Evolutionary conservation across 2,329 filamentous ascomycete species (phyloP).

Genomic region (Reticulascus tulasneorum): DNA sequence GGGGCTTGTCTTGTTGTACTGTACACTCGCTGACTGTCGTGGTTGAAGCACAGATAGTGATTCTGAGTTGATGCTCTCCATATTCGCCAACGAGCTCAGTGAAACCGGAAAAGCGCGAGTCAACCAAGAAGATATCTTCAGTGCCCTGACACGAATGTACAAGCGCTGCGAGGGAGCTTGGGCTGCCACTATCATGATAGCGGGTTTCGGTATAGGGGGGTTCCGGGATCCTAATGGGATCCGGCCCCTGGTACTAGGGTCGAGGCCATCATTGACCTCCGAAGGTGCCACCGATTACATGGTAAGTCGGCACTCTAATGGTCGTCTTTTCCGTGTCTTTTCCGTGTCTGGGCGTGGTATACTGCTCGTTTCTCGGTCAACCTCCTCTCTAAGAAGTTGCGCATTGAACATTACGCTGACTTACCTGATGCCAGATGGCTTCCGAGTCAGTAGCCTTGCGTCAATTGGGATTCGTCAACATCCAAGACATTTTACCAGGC

Average conservation of each 20-base stretch:
- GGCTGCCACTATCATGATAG: conserved; percentile 78
- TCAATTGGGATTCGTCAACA: conserved; percentile 74
- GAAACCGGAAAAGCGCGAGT: conserved; percentile 78
- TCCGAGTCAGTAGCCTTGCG: conserved; percentile 82
- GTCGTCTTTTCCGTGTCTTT: no score
- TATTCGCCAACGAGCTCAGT: conserved; percentile 79
- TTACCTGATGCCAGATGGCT: no score
- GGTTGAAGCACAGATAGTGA: conserved; percentile 8
- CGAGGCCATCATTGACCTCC: conserved; percentile 60
- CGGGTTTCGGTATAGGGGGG: conserved; percentile 73
- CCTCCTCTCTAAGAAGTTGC: no score
- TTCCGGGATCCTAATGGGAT: conserved; percentile 69
- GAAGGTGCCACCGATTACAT: conserved; percentile 75
- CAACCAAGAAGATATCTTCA: conserved; percentile 74
- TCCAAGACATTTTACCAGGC: conserved; percentile 75
- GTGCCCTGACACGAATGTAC: conserved; percentile 68
- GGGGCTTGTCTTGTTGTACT: no score
- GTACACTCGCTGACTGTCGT: no score
- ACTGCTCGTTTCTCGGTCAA: no score
- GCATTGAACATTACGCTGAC: no score
- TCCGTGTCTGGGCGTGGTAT: no score
- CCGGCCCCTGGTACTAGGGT: conserved; percentile 76
- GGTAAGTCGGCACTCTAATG: no score
- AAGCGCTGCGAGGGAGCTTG: conserved; percentile 68
- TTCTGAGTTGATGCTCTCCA: conserved; percentile 22